These are phyloP conservation scores for Calycina herbarum DNA, from an alignment of 2,329 filamentous ascomycete species.

Conservation along the genomic window DNA sequence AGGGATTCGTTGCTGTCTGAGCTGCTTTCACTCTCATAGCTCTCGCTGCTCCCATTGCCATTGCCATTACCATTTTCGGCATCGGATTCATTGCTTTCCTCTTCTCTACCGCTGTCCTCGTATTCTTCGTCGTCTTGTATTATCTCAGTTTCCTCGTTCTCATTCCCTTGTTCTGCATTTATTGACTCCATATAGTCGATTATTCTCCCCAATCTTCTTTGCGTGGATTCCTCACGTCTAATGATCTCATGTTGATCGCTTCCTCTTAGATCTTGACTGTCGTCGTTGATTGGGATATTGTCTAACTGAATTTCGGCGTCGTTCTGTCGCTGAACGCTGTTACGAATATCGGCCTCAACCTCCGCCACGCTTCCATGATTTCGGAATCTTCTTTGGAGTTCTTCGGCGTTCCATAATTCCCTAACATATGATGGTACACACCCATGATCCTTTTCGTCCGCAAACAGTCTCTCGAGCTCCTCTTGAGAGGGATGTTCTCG, in stretches of 20 bases:
- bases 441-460: neutral
- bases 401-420: neutral
- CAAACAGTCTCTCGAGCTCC: neutral
- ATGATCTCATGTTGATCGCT: neutral
- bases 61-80: too few species aligned
- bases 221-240: neutral
- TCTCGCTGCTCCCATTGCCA: neutral
- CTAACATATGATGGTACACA: neutral
- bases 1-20: neutral
- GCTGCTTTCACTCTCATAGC: neutral
- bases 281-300: neutral
- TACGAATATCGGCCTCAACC: neutral
- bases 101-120: neutral
- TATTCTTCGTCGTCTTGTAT: neutral
- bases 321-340: neutral
- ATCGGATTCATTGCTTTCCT: neutral
- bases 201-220: neutral
- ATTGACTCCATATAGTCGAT: neutral
- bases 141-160: neutral
- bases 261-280: neutral
- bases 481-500: neutral
- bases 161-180: neutral
- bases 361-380: neutral
- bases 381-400: neutral
- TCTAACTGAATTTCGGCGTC: neutral